A percentile compares a stretch with the other conserved stretches of the same genome.
Evolutionary conservation across 768 basidiomycete genomes (phyloP).

Genomic region (Boletus pseudopeckii): DNA sequence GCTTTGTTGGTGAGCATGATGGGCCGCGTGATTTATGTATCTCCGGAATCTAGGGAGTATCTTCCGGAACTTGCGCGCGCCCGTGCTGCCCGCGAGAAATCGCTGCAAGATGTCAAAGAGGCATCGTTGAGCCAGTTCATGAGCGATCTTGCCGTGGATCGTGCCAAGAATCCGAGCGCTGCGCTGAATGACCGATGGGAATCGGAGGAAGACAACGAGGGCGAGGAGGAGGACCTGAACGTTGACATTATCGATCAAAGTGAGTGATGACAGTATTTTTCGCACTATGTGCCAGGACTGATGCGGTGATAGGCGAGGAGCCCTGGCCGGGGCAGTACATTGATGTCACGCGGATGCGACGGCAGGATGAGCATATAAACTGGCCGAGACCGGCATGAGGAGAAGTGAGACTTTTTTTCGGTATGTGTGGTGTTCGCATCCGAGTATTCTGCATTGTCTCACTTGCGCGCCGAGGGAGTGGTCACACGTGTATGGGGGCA

Average conservation of each 20-base stretch:
- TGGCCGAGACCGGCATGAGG: constrained; percentile 70
- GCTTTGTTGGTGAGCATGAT: background rate
- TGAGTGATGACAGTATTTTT: constrained; percentile 36
- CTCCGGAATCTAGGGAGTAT: constrained; percentile 65
- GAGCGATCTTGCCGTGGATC: constrained; percentile 77
- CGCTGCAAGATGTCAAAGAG: constrained; percentile 61
- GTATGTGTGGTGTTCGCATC: background rate
- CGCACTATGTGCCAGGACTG: constrained; percentile 6
- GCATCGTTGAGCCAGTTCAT: constrained; percentile 77
- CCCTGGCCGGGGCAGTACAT: constrained; percentile 72
- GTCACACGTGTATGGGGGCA: background rate
- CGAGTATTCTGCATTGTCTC: background rate
- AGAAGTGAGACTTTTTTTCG: background rate
- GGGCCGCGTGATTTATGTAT: constrained; percentile 6
- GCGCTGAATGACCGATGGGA: constrained; percentile 63
- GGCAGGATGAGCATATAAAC: constrained; percentile 53
- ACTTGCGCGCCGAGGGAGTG: background rate
- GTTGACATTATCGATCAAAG: constrained; percentile 68
- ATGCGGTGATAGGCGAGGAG: constrained; percentile 51
- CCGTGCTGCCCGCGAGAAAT: constrained; percentile 57
- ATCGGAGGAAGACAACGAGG: constrained; percentile 50
- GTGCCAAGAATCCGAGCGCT: constrained; percentile 55
- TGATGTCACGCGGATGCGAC: constrained; percentile 62
- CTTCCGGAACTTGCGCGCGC: constrained; percentile 83
- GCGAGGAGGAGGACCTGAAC: constrained; percentile 52